Evolutionary conservation across 1,284 basidiomycete genomes (phyloP), one percentile per base, ranked within the genome.

Genomic region (Tranzscheliella williamsii): DNA sequence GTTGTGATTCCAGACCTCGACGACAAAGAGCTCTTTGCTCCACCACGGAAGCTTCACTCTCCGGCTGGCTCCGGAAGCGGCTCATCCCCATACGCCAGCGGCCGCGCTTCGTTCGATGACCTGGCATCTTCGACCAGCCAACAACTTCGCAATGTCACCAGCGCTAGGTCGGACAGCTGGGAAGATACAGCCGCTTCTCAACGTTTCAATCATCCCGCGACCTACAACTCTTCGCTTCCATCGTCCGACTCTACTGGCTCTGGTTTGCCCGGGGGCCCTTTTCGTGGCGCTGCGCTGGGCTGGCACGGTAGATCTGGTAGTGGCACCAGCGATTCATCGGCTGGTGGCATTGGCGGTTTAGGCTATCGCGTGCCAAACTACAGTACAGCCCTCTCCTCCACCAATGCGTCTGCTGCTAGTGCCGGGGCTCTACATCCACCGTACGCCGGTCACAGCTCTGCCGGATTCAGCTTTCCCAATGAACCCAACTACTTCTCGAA

Each of bases 1-100:
- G 70, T 75, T 31, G 63, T 71, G 27, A 74, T 75, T 18, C 73
- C 73, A 1, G 73, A 75, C 45, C 48, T 75, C 26, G 73, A 75
- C 35, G 73, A 70, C 23, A 72, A 71, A 33, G 53, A 71, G 34
- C 27, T 53, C 18, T 54, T 68, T 21, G 53, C 45, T 18, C 60
- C 53, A n/a, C 45, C 49, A 16, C 54, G 54, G 12, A 37, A 42
- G 4, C 36, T 43, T 17, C 45, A 60, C n/a, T 50, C 67, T 13
- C 51, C 54, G 2, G 22, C 54, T 12, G 53, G 36, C 11, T 43
- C 51, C 12, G 43, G 44, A 18, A n/a, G 22, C 18, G 39, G 33
- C 39, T 44, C 48, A 12, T 49, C 36, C 26, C 41, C 39, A 5
- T 32, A 49, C 18, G 18, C 32, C 32, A 42, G 43, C 20, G 43